Base-by-base conservation (phyloP, 345 rosid genomes). In the Moringa oleifera region DNA sequence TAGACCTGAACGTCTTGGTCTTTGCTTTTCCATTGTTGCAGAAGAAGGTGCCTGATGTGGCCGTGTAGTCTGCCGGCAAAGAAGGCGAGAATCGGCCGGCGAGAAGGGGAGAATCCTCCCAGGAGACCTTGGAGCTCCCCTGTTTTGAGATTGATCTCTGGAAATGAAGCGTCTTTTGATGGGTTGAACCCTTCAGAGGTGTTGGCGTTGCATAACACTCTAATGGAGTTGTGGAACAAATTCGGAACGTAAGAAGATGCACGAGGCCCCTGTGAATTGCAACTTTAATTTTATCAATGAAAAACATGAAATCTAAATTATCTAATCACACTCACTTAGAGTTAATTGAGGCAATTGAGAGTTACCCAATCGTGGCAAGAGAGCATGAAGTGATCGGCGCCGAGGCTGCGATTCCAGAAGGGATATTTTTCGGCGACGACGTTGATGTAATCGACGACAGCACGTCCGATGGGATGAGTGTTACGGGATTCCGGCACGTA, bases 351-450 rank as follows among this genome's bases (percentile, higher is more conserved):
- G 1, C 12, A 41, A 41, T 7, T 4, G 47, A 4, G 16, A 33
- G 37, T 53, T 72, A 87, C 92, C 92, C 95, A 87, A 51, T 87
- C 97, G 68, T 87, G 90, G 75, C 95, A 91, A 31, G 95, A 80
- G 28, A 86, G 79, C 89, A 91, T 88, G 73, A 81, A 74, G 65
- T 91, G 95, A 66, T 88, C 95, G n/a, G 83, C 85, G 9, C 95
- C 95, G 20, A 75, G 78, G 76, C 91, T 84, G 33, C 84, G 71
- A 61, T 91, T 91, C 93, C 97, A 88, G 25, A 71, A 88, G 7
- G 83, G 86, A 68, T 88, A 68, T 59, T 77, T 86, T 11, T 19
- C 18, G 20, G 93, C 74, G 24, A 84, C 61, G 49, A 77, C 31
- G 7, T 61, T 54, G 22, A 86, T 41, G 62, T 86, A 86, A 63